phyloP scores from a whole-genome alignment of 179 eudicot genomes.

The Spinacia oleracea region DNA sequence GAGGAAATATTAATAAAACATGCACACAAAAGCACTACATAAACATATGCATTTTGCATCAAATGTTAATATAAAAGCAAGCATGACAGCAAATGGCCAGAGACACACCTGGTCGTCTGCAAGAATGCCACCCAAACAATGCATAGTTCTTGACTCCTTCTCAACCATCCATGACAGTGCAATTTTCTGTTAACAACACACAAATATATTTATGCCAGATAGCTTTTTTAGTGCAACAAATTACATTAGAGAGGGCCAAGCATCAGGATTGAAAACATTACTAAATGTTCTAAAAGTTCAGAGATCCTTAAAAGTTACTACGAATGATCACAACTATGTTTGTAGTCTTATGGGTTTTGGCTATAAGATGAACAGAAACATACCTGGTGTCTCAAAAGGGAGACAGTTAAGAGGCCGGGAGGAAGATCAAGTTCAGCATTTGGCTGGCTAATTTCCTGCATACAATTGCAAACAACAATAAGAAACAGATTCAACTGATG shows the following conservation, averaged over 20 bases:
- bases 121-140: slow-evolving; percentile 91
- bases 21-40: not conserved
- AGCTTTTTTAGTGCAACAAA: slow-evolving; percentile 1
- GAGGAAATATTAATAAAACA: not conserved
- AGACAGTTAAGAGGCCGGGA: slow-evolving; percentile 68
- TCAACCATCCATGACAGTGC: slow-evolving; percentile 97
- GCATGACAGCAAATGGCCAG: not conserved
- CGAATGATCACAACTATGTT: not conserved
- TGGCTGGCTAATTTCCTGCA: slow-evolving; percentile 92
- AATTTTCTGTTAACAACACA: slow-evolving; percentile 58
- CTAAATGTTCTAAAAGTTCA: not conserved
- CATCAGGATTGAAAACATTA: slow-evolving; percentile 3
- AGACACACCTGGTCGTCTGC: slow-evolving; percentile 95
- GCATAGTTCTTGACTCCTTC: slow-evolving; percentile 69
- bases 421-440: slow-evolving; percentile 66
- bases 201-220: slow-evolving; percentile 17
- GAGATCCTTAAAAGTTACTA: not conserved
- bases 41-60: not conserved
- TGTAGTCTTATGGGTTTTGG: not conserved
- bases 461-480: slow-evolving; percentile 19
- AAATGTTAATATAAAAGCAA: not conserved
- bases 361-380: slow-evolving; percentile 15
- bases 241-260: not conserved
- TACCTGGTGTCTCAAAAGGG: slow-evolving; percentile 98
- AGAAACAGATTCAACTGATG: slow-evolving; percentile 14